Evolutionary conservation across 495 filamentous ascomycete species (phyloP).

Genomic region (Chaetomium cochliodes): DNA sequence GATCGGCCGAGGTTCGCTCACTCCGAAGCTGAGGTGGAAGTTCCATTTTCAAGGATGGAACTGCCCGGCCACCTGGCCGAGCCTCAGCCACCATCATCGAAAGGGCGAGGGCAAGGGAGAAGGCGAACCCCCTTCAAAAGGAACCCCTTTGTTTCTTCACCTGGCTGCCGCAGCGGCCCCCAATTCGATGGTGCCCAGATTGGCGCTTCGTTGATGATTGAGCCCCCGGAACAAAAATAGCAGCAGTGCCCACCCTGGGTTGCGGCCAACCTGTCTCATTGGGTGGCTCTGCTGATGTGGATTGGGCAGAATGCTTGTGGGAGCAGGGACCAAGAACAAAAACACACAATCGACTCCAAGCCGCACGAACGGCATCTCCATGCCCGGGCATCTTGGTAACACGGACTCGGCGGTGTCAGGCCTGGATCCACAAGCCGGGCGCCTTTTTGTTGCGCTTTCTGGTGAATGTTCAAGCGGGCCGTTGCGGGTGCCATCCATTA

Average conservation of each 20-base stretch:
- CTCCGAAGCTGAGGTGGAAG: neutral
- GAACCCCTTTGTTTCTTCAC: neutral
- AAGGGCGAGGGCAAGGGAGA: too few relatives aligned
- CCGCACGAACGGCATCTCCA: neutral
- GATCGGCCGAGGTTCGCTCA: neutral
- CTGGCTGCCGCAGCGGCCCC: neutral
- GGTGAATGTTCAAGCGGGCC: neutral
- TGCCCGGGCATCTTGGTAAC: neutral
- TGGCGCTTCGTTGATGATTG: neutral
- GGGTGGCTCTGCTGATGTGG: neutral
- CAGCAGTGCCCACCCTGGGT: neutral
- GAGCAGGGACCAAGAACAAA: neutral
- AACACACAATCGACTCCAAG: neutral
- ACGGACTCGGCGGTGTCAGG: neutral
- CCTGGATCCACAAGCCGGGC: too few relatives aligned
- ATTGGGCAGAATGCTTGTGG: neutral
- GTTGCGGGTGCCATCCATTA: neutral
- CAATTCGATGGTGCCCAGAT: neutral
- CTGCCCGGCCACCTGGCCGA: neutral
- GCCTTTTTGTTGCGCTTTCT: too few relatives aligned
- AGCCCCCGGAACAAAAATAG: conserved; percentile 20
- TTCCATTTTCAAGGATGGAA: neutral
- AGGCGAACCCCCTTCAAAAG: neutral
- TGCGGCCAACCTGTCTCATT: neutral
- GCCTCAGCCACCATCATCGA: neutral